Evolutionary conservation across 768 basidiomycete species (phyloP), one percentile per base, ranked within the genome.

Genomic region (Trametopsis cervina): DNA sequence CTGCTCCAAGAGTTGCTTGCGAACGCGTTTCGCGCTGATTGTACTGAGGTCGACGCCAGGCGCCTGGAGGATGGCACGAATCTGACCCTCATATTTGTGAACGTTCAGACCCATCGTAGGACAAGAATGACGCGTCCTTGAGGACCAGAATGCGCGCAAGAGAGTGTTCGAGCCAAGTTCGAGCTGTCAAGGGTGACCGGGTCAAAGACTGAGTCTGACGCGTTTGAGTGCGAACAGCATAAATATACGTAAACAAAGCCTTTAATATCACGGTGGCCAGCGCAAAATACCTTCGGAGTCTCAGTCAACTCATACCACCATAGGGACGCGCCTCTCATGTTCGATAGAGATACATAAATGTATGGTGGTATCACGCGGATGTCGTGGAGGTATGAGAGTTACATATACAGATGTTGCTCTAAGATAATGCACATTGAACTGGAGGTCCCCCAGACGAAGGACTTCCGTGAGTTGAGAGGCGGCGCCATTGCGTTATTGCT

Each of bases 21-120:
- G 80, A 57, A 96, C 90, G 66, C 81, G 82, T 69, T 90, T 95
- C 40, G 91, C 92, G 62, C 82, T 87, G 65, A 92, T 88, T 40
- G 83, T 85, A 40, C 71, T 52, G 58, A 92, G 74, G 72, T 92
- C 85, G 40, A 78, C 83, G 40, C 79, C 82, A 2, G 89, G 89
- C 17, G 83, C 82, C 24, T 78, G 73, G 44, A 92, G 78, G 62
- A 92, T 88, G 50, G 72, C 68, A 54, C 72, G 73, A 60, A 92
- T 83, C 50, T 69, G 73, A 11, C 75, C 72, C 63, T 81, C 76
- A 54, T 89, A 73, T 49, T 72, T 65, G 51, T 62, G 57, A 40
- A 80, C 68, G 60, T 83, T 73, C 58, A 77, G 70, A 51, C 60
- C 58, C 81, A 83, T 84, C 23, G 13, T 38, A 6, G 20, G 15